Evolutionary conservation across 345 rosid genomes (phyloP), one percentile per base, ranked within the genome.

Genomic region (Zanthoxylum bungeanum): DNA sequence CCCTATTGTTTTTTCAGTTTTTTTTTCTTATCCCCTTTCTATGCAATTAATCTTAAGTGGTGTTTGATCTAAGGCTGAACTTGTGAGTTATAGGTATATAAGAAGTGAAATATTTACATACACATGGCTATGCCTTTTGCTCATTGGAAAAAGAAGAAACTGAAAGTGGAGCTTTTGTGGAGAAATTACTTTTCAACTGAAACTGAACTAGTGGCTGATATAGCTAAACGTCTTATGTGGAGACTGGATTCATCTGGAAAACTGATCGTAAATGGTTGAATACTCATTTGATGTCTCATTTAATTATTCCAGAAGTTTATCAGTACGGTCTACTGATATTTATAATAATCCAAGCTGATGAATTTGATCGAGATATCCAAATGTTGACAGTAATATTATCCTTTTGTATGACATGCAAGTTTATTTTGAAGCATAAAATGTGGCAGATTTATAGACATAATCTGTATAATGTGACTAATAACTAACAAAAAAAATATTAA

Each of bases 31-130:
- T 21, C 9, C 30, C 40, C 24, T 49, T 31, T 66, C 27, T 44
- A 50, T 9, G 59, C 33, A 7, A 64, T 64, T 51, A 19, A 51
- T 67, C 70, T 67, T 51, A 22, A 56, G 60, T 22, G 46, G 51
- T 17, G 25, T 68, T 55, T 40, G 14, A 39, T 28, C 27, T 52
- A 40, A 46, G 19, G 16, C 4, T 55, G 25, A 50, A 50, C 31
- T 56, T 16, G 34, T 25, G 12, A 12, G 25, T 34, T 1, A 0
- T 68, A 8, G 16, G 62, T 37, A 39, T 7, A 25, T 24, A 10
- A 21, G 7, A 39, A 37, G 19, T 3, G 11, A 22, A 7, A 34
- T 9, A 1, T 27, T 31, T 30, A 46, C 19, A 10, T 39, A 9
- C 14, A 16, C 34, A 37, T 14, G 58, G 33, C 17, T 9, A 53